Evolutionary conservation across 2,329 filamentous ascomycete species (phyloP).

Genomic region (Ambrosiella xylebori): DNA sequence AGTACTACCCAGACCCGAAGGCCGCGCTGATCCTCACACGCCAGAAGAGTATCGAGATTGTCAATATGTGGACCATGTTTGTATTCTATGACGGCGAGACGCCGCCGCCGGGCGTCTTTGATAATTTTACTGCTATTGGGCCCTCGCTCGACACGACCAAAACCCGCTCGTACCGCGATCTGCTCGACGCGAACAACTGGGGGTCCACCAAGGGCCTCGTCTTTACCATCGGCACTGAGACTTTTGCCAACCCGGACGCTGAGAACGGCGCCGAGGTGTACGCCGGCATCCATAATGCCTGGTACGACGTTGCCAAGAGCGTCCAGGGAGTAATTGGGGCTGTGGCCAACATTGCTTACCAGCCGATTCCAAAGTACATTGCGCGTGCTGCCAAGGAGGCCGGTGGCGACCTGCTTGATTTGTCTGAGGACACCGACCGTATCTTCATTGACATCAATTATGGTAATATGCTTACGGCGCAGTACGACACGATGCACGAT

Average conservation of each 20-base stretch:
- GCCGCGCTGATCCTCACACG: conserved; percentile 17
- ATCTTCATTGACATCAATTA: conserved; percentile 15
- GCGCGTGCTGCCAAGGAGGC: conserved; percentile 21
- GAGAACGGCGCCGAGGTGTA: conserved; percentile 19
- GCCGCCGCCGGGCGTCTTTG: conserved; percentile 27
- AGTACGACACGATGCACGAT: conserved; percentile 13
- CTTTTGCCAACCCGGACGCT: conserved; percentile 19
- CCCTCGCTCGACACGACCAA: conserved; percentile 18
- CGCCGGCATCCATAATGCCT: conserved; percentile 19
- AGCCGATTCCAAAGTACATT: conserved; percentile 25
- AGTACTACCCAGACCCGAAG: conserved; percentile 18
- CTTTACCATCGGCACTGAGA: conserved; percentile 24
- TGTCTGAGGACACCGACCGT: conserved; percentile 18
- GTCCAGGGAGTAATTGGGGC: conserved; percentile 3
- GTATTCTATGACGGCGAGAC: conserved; percentile 43
- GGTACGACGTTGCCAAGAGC: conserved; percentile 18
- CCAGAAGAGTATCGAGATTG: conserved; percentile 5
- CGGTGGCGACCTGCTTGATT: conserved; percentile 24
- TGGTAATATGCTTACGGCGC: conserved; percentile 15
- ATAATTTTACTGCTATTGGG: conserved; percentile 21
- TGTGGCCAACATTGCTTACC: conserved; percentile 19
- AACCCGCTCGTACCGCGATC: conserved; percentile 14
- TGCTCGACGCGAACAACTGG: conserved; percentile 14
- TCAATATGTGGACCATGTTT: conserved; percentile 40
- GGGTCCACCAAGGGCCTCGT: conserved; percentile 20